Evolutionary conservation across 148 eudicot genomes (phyloP), one percentile per base, ranked within the genome.

Genomic region (Heliamphora exappendiculata): DNA sequence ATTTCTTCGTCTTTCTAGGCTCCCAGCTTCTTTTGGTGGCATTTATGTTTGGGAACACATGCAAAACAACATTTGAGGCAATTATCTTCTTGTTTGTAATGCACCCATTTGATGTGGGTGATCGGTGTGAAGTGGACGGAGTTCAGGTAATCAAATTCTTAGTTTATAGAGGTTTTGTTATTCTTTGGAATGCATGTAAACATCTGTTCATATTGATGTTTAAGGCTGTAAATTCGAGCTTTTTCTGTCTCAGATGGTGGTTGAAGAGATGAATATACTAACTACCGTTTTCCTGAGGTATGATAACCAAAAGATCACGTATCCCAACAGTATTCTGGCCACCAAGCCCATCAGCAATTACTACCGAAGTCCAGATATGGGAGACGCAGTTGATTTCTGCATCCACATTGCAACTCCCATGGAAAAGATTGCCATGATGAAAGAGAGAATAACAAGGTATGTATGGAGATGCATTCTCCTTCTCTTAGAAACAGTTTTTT

Each of bases 11-110:
- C 42, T 77, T 83, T 55, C 10, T 83, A n/a, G 82, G 86, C 70
- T 83, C 86, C 50, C 88, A 83, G 76, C 74, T 83, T 37, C 81
- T 86, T 29, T 59, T 86, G 60, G 81, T 81, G 47, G 83, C 78
- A 4, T 85, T 85, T 60, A 85, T 85, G 51, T 85, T 85, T 62
- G 88, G 88, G n/a, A 82, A 85, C 74, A 85, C 88, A 29, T 78
- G 78, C 80, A 85, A 85, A 78, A 82, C 83, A n/a, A 82, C 76
- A 34, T 85, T 85, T 50, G 85, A 82, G 66, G 85, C 87, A n/a
- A 82, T 85, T 51, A 85, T 85, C 59, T 85, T 82, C 76, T 78
- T 81, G 45, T 84, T 84, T 66, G 87, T n/a, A n/a, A n/a, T n/a
- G n/a, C n/a, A n/a, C n/a, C n/a, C n/a, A n/a, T n/a, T n/a, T n/a